phyloP scores from a whole-genome alignment of 2,329 filamentous ascomycete species.

The Ophiognomonia clavigignenti-juglandacearum region DNA sequence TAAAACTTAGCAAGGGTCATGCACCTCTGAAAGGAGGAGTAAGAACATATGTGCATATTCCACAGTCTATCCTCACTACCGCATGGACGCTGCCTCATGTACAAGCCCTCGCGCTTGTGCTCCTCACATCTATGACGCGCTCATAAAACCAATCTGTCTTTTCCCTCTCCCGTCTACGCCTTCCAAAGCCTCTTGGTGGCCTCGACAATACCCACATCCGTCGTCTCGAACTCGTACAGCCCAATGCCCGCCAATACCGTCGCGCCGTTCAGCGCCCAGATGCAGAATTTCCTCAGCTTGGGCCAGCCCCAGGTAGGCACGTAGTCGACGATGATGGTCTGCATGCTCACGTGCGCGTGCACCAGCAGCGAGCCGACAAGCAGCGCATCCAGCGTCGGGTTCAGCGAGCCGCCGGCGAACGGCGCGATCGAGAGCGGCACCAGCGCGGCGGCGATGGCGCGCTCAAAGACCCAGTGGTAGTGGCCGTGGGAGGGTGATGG shows the following conservation, averaged over 20 bases:
- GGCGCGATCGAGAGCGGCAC: conserved; percentile 85
- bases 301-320: conserved; percentile 70
- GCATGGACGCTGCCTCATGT: no score
- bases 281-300: conserved; percentile 58
- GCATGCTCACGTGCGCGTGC: conserved; percentile 94
- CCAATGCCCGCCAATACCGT: conserved; percentile 81
- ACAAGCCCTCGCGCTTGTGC: no score
- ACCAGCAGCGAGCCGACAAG: conserved; percentile 79
- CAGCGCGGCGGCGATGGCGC: conserved; percentile 72
- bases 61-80: no score
- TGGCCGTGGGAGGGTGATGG: conserved; percentile 78
- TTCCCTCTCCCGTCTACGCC: conserved; percentile 45
- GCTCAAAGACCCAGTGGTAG: conserved; percentile 99
- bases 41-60: no score
- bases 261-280: conserved; percentile 73
- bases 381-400: conserved; percentile 81
- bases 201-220: conserved; percentile 92
- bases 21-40: no score
- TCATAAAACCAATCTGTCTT: background rate
- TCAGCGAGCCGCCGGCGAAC: conserved; percentile 86
- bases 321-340: conserved; percentile 89
- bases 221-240: conserved; percentile 98
- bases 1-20: no score
- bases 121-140: background rate
- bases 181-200: conserved; percentile 85